Evolutionary conservation across 352 stramenopile species (phyloP).

Genomic region (Phytophthora vignae): DNA sequence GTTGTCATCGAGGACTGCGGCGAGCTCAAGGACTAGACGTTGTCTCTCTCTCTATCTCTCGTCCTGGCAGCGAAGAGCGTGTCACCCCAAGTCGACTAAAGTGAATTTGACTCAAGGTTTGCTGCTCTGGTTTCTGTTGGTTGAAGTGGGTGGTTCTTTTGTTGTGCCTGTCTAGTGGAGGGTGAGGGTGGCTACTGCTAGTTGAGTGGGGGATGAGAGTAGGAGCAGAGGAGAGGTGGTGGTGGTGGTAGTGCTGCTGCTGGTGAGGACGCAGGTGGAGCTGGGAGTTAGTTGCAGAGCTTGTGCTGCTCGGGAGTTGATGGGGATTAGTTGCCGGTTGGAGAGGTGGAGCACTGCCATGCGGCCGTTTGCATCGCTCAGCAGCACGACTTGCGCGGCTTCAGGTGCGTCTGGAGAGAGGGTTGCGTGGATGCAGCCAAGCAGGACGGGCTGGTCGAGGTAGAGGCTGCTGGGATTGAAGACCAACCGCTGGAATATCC

Average conservation of each 20-base stretch:
- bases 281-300: constrained; percentile 9
- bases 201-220: constrained; percentile 16
- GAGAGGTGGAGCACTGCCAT: constrained; percentile 42
- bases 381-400: constrained; percentile 22
- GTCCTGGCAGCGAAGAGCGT: neutral
- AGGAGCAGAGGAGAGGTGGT: constrained; percentile 12
- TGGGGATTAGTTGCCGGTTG: constrained; percentile 13
- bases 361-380: constrained; percentile 30
- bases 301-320: constrained; percentile 22
- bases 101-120: constrained; percentile 11
- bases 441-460: neutral
- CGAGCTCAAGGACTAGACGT: constrained; percentile 78
- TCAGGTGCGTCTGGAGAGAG: constrained; percentile 11
- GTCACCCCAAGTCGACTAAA: neutral
- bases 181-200: constrained; percentile 22
- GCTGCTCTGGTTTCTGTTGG: constrained; percentile 8
- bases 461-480: constrained; percentile 16
- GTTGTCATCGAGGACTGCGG: constrained; percentile 98
- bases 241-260: neutral
- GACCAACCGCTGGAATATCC: constrained; percentile 36
- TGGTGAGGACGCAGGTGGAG: neutral
- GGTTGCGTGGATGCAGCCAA: constrained; percentile 10
- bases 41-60: no score
- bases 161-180: constrained; percentile 17
- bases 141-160: neutral